These are phyloP conservation scores for Solanum raphanifolium DNA, from an alignment of 257 asterid species.

Conservation along the genomic window DNA sequence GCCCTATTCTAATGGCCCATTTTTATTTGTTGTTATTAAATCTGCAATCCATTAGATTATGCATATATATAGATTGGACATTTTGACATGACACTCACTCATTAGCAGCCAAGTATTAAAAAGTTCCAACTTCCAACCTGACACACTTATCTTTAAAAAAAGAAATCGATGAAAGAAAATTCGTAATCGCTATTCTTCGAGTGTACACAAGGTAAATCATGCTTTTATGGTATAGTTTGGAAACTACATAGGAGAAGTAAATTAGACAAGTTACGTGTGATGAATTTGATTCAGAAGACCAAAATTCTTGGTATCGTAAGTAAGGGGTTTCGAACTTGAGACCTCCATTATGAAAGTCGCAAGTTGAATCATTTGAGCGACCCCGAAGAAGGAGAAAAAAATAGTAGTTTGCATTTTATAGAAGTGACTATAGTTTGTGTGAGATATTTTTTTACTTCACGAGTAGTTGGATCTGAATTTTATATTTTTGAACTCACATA, in stretches of 20 bases:
- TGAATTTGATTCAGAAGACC: neutral
- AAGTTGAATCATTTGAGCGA: too few species aligned
- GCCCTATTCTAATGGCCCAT: neutral
- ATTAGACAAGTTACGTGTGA: neutral
- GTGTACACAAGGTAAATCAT: rapidly evolving
- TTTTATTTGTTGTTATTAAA: neutral
- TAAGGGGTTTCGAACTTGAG: neutral
- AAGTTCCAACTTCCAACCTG: neutral
- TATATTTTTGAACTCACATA: neutral
- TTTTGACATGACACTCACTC: neutral
- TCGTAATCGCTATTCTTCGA: rapidly evolving
- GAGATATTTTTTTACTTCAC: neutral
- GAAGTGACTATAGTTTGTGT: neutral
- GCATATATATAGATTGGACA: neutral
- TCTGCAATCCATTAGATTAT: neutral
- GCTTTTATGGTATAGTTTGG: rapidly evolving
- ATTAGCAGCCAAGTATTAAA: neutral
- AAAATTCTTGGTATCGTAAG: neutral
- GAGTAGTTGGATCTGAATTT: neutral
- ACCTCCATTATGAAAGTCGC: neutral
- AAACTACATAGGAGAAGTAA: neutral
- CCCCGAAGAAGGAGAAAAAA: too few species aligned
- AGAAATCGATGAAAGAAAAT: rapidly evolving
- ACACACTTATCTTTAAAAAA: neutral
- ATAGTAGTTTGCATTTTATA: too few species aligned